These are phyloP conservation scores for Xylaria sp. DNA, from an alignment of 495 filamentous ascomycete species.

Conservation along the genomic window DNA sequence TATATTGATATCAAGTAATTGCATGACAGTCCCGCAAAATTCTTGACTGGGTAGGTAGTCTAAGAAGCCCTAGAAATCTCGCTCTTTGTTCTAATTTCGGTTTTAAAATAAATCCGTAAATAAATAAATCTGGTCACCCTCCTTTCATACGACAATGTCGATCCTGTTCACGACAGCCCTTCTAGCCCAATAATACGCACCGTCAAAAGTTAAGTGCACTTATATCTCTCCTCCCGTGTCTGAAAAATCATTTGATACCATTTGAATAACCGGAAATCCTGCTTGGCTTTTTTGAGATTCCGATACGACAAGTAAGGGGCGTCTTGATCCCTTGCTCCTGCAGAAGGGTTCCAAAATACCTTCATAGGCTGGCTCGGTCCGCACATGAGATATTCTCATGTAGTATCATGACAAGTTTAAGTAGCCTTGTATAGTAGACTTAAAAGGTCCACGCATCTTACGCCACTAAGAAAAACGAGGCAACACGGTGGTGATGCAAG, in stretches of 20 bases:
- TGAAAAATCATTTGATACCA: neutral
- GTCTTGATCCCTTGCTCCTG: neutral
- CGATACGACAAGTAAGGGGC: neutral
- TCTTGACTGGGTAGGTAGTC: neutral
- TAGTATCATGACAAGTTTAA: neutral
- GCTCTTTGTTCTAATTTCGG: neutral
- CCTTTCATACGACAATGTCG: neutral
- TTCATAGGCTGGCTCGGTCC: neutral
- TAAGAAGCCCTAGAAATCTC: neutral
- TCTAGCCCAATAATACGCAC: neutral
- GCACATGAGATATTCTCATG: neutral
- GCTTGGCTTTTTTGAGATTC: slow-evolving; percentile 2
- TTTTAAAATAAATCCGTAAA: neutral
- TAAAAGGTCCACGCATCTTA: neutral
- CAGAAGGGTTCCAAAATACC: neutral
- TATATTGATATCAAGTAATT: neutral
- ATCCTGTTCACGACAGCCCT: neutral
- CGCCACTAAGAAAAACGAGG: neutral
- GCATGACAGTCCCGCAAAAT: neutral
- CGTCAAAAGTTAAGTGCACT: neutral
- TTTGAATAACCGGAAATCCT: neutral
- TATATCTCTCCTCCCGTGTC: neutral
- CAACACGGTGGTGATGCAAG: neutral
- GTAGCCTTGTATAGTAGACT: neutral
- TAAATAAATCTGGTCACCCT: neutral